phyloP scores from a whole-genome alignment of 352 stramenopile species.

The Stephanocyclus meneghinianus region DNA sequence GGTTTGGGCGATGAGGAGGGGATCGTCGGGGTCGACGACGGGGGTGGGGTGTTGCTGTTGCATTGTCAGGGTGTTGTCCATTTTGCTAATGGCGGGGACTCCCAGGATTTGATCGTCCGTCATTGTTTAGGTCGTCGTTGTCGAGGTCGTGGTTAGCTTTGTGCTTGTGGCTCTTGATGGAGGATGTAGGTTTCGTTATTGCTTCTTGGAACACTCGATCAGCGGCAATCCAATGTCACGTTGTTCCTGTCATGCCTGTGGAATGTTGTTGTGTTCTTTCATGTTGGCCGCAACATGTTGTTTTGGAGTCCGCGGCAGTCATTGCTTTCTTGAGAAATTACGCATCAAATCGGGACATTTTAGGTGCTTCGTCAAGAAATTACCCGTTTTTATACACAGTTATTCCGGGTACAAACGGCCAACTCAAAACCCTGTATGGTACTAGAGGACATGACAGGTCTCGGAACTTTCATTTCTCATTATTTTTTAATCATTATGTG shows the following conservation, averaged over 20 bases:
- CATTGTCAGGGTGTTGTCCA: conserved; percentile 8
- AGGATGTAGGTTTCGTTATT: not conserved
- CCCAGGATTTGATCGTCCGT: conserved; percentile 10
- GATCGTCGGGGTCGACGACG: conserved; percentile 73
- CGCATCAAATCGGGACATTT: no score
- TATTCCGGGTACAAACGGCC: no score
- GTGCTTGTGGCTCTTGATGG: not conserved
- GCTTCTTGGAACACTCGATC: not conserved
- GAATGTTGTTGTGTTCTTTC: no score
- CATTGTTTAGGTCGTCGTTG: not conserved
- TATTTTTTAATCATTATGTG: no score
- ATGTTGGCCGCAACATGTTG: no score
- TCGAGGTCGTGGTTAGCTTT: not conserved
- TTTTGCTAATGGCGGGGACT: conserved; percentile 24
- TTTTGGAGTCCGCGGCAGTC: no score
- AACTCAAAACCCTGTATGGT: no score
- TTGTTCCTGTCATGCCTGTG: not conserved
- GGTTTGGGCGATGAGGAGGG: conserved; percentile 79
- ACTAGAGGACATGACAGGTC: no score
- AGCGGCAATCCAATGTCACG: not conserved
- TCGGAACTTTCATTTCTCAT: no score
- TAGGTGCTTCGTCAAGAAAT: no score
- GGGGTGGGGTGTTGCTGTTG: conserved; percentile 20
- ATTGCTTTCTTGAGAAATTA: no score
- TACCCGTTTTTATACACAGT: no score